Percentiles rank a stretch among this genome's conserved stretches.
Conservation (phyloP, 2,329 filamentous ascomycete species). For the Grosmannia huntii region DNA sequence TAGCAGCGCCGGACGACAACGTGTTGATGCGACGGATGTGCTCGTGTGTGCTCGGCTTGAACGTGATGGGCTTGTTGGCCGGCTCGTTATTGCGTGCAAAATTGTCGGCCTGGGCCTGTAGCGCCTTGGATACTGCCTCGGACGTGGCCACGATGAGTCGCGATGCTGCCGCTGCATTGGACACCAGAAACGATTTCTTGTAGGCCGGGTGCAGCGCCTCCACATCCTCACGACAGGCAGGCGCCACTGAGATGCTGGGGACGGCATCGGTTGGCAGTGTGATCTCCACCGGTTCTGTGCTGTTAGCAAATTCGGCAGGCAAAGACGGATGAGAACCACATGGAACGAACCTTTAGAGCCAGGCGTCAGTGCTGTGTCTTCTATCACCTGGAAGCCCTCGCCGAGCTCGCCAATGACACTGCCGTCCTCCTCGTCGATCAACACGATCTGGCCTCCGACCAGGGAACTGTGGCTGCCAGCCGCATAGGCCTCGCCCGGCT, state of each 20-base stretch:
- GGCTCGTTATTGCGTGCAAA: conserved; percentile 76
- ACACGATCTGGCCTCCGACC: conserved; percentile 67
- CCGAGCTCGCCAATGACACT: conserved; percentile 71
- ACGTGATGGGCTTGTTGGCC: conserved; percentile 68
- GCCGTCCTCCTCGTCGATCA: conserved; percentile 92
- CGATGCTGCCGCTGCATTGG: conserved; percentile 76
- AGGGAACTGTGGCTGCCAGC: conserved; percentile 43
- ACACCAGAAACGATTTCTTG: conserved; percentile 72
- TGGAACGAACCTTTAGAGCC: conserved; percentile 72
- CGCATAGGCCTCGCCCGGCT: conserved; percentile 67
- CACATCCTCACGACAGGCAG: conserved; percentile 57
- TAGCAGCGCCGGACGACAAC: conserved; percentile 69
- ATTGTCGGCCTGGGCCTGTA: conserved; percentile 64
- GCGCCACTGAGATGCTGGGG: conserved; percentile 51
- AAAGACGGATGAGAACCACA: not conserved
- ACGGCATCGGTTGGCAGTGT: conserved; percentile 56
- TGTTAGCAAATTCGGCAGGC: not conserved
- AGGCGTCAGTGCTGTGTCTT: conserved; percentile 60
- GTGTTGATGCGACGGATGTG: conserved; percentile 80
- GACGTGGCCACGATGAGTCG: conserved; percentile 85
- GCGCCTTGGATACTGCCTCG: conserved; percentile 61
- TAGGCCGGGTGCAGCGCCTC: conserved; percentile 83
- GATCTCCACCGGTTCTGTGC: conserved; percentile 64
- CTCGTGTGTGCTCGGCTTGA: conserved; percentile 71
- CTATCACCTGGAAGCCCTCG: conserved; percentile 31